Conservation (phyloP, 495 filamentous ascomycete genomes). For the Pseudoneurospora amorphoporcata region DNA sequence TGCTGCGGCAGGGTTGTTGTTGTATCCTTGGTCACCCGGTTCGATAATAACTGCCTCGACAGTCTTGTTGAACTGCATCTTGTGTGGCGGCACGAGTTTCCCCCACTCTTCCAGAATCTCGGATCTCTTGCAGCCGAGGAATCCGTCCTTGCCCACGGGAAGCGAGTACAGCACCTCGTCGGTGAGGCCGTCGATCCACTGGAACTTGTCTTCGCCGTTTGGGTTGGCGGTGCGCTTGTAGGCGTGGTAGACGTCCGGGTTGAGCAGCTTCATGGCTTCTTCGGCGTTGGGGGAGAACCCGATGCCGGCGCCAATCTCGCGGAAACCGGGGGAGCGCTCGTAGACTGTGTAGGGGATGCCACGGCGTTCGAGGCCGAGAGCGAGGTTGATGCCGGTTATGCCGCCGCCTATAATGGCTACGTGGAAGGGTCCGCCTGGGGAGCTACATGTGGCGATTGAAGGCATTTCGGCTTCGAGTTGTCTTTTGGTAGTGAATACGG, state of each 20-base stretch:
- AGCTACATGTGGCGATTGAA: not conserved
- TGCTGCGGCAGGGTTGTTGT: not conserved
- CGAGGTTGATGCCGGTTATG: conserved; percentile 48
- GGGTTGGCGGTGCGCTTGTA: conserved; percentile 30
- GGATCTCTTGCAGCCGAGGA: conserved; percentile 30
- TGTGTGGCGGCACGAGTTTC: conserved; percentile 11
- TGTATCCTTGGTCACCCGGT: not conserved
- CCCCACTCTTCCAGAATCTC: conserved; percentile 36
- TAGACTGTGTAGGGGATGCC: conserved; percentile 41
- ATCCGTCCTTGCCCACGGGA: conserved; percentile 28
- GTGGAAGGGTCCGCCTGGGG: conserved; percentile 7
- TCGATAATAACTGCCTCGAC: not conserved
- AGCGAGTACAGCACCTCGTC: conserved; percentile 25
- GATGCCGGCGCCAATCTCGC: conserved; percentile 51
- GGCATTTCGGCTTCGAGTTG: conserved; percentile 3
- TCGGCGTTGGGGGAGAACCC: conserved; percentile 50
- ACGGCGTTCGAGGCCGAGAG: conserved; percentile 44
- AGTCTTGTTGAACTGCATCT: conserved; percentile 27
- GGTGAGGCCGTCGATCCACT: conserved; percentile 30
- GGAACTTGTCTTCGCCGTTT: conserved; percentile 33
- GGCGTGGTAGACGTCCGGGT: conserved; percentile 23
- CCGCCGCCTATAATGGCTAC: conserved; percentile 53
- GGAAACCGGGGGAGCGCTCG: conserved; percentile 41
- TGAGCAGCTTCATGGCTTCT: conserved; percentile 40
- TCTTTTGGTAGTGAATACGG: not conserved